Conservation (phyloP, 768 basidiomycete species). For the Tephrocybe sp. region DNA sequence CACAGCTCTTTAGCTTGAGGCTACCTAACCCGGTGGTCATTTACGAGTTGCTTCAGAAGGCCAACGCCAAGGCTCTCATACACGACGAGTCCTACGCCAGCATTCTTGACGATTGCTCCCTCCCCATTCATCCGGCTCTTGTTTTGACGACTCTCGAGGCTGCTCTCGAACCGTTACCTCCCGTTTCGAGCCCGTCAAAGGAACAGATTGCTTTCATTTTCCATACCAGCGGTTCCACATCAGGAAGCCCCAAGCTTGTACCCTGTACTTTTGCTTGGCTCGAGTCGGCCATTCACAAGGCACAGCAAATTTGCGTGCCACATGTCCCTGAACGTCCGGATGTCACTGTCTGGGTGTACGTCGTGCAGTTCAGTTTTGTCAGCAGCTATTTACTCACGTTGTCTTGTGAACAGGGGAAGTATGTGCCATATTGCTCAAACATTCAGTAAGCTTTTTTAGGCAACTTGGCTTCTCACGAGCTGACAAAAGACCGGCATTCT, state of each 20-base stretch:
- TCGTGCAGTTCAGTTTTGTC: slow-evolving; percentile 16
- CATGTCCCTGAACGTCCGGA: slow-evolving; percentile 45
- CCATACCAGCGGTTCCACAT: slow-evolving; percentile 69
- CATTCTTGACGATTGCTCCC: slow-evolving; percentile 34
- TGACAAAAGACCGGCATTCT: slow-evolving; percentile 19
- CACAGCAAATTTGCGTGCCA: slow-evolving; percentile 42
- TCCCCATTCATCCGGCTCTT: slow-evolving; percentile 39
- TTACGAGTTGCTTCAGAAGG: slow-evolving; percentile 56
- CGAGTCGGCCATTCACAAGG: slow-evolving; percentile 45
- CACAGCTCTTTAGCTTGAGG: slow-evolving; percentile 63
- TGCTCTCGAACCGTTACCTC: slow-evolving; percentile 36
- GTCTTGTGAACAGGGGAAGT: slow-evolving; percentile 66
- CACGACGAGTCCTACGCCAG: slow-evolving; percentile 48
- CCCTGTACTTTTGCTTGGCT: slow-evolving; percentile 60
- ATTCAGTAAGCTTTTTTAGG: slow-evolving; percentile 54
- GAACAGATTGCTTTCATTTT: slow-evolving; percentile 51
- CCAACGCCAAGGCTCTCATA: slow-evolving; percentile 56
- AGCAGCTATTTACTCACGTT: slow-evolving; percentile 3
- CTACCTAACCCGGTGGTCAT: slow-evolving; percentile 60
- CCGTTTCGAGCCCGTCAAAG: slow-evolving; percentile 27
- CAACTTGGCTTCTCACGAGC: slow-evolving; percentile 18
- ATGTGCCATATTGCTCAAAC: slow-evolving; percentile 83
- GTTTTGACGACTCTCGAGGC: slow-evolving; percentile 27
- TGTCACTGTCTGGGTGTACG: slow-evolving; percentile 60
- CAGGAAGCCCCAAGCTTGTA: slow-evolving; percentile 65